These are phyloP conservation scores for Starmerella powellii DNA, from an alignment of 805 yeast species.

Conservation along the genomic window DNA sequence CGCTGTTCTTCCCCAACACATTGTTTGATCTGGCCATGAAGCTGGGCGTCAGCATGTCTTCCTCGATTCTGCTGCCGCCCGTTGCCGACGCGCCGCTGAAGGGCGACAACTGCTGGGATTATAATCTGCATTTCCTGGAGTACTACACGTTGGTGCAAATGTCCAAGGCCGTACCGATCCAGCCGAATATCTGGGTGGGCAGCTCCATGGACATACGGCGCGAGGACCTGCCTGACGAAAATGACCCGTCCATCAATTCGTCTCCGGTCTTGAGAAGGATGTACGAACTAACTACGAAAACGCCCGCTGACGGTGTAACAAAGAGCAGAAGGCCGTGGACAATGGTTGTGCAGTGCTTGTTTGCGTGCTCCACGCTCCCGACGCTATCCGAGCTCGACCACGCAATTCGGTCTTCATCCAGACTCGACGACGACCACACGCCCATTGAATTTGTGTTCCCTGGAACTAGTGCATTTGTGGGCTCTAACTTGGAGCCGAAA, in stretches of 20 bases:
- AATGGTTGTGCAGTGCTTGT: background rate
- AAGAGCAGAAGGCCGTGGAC: background rate
- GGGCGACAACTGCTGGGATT: background rate
- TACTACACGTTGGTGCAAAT: slow-evolving; percentile 12
- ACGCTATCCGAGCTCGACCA: background rate
- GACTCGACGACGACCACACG: no score
- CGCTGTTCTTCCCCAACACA: no score
- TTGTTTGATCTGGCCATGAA: no score
- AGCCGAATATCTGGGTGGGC: slow-evolving; percentile 62
- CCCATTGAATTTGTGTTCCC: background rate
- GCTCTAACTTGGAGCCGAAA: background rate
- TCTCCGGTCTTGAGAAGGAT: no score
- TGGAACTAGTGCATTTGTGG: background rate
- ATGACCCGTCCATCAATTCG: no score
- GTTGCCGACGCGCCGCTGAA: no score
- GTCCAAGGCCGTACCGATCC: background rate
- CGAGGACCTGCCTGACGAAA: background rate
- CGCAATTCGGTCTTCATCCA: no score
- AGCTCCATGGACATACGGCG: slow-evolving; percentile 49
- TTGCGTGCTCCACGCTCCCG: background rate
- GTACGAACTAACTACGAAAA: no score
- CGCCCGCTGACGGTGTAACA: no score
- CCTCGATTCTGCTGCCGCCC: no score
- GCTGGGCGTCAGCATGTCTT: no score
- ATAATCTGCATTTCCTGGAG: slow-evolving; percentile 25